Conservation (phyloP, 2,329 filamentous ascomycete species). For the Verticillium longisporum region DNA sequence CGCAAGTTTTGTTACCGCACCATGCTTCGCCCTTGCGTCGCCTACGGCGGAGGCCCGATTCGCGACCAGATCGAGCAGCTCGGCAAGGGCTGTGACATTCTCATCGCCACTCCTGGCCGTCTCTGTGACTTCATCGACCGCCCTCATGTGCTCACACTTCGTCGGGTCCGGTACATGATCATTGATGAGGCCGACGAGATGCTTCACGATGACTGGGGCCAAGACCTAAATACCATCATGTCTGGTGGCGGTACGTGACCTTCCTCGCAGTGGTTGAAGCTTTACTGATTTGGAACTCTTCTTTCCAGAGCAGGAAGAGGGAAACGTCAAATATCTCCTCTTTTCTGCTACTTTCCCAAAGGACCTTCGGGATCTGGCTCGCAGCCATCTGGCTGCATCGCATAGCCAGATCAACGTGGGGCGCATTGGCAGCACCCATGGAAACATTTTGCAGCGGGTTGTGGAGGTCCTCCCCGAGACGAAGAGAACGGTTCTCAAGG, state of each 20-base stretch:
- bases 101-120: slow-evolving; percentile 84
- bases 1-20: slow-evolving; percentile 90
- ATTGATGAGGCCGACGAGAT: slow-evolving; percentile 97
- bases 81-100: slow-evolving; percentile 76
- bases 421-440: slow-evolving; percentile 74
- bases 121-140: slow-evolving; percentile 77
- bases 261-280: slow-evolving; percentile 2
- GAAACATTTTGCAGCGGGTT: slow-evolving; percentile 75
- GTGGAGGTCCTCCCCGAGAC: slow-evolving; percentile 55
- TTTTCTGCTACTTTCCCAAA: slow-evolving; percentile 95
- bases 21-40: slow-evolving; percentile 85
- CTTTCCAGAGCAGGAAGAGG: slow-evolving; percentile 64
- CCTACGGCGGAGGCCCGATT: slow-evolving; percentile 79
- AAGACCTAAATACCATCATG: slow-evolving; percentile 70
- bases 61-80: slow-evolving; percentile 66
- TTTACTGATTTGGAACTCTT: slow-evolving; percentile 15
- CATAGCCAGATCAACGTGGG: slow-evolving; percentile 81
- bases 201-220: slow-evolving; percentile 71
- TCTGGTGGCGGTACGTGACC: slow-evolving; percentile 61
- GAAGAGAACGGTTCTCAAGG: slow-evolving; percentile 67
- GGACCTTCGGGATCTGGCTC: slow-evolving; percentile 67
- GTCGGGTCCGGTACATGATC: slow-evolving; percentile 71
- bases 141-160: slow-evolving; percentile 60
- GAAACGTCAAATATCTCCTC: slow-evolving; percentile 64
- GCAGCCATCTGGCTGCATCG: slow-evolving; percentile 64